These are phyloP conservation scores for Fusarium fujikuroi DNA, from an alignment of 2,329 filamentous ascomycete genomes.

Conservation along the genomic window DNA sequence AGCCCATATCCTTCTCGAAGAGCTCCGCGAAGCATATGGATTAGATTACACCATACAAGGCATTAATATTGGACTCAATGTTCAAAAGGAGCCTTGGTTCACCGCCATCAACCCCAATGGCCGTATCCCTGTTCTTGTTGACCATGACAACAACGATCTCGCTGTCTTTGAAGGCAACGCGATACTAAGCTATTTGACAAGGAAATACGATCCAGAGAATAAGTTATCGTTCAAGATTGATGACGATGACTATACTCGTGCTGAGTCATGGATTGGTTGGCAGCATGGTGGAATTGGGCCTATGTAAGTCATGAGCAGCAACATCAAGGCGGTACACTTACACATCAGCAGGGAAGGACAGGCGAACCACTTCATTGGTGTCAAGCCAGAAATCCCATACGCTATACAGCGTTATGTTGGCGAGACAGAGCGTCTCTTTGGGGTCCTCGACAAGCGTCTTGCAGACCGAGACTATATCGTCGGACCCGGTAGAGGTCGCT, in stretches of 20 bases:
- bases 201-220: constrained; percentile 74
- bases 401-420: constrained; percentile 78
- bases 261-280: constrained; percentile 69
- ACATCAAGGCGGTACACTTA: background rate
- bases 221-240: constrained; percentile 53
- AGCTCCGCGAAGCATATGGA: constrained; percentile 73
- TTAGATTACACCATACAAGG: constrained; percentile 67
- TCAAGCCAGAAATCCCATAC: constrained; percentile 76
- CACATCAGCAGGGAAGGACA: constrained; percentile 71
- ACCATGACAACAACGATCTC: constrained; percentile 70
- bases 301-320: constrained; percentile 49
- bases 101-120: constrained; percentile 71
- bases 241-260: constrained; percentile 50
- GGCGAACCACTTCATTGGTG: constrained; percentile 77
- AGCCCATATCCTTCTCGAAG: constrained; percentile 70
- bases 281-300: constrained; percentile 81
- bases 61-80: constrained; percentile 69
- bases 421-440: constrained; percentile 79
- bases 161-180: constrained; percentile 79
- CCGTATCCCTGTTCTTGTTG: constrained; percentile 72
- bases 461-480: constrained; percentile 61
- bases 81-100: constrained; percentile 76
- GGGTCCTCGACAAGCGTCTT: constrained; percentile 75
- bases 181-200: constrained; percentile 78
- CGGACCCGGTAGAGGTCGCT: constrained; percentile 65